Base-by-base conservation (phyloP, 352 stramenopile species). In the Pythium brachiatum region DNA sequence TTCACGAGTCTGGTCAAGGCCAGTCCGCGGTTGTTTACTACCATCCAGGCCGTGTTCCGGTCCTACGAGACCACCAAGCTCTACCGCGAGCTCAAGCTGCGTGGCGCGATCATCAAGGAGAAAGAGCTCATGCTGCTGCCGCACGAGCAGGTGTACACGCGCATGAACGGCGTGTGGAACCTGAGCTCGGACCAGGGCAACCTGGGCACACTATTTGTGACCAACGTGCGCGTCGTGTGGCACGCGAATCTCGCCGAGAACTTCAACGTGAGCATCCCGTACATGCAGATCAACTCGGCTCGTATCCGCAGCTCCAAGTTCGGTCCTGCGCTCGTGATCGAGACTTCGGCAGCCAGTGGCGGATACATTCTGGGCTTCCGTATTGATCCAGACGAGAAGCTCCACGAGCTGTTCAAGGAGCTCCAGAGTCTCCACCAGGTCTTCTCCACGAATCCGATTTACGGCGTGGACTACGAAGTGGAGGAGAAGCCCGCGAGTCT, bases 191-290 rank as follows among this genome's bases (percentile, higher is more conserved):
- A 98, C 53, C 92, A 98, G 63, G 92, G 92, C 7, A 98, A 97
- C 66, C 75, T 98, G 7, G 92, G 92, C 12, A 92, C 82, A 8
- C 93, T 98, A 63, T 97, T 97, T 69, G 73, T 97, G 48, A 98
- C 90, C 38, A 98, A 98, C 64, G 83, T 97, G 29, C 87, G 91
- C 38, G 69, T 98, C 27, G 92, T 98, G 26, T 98, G 92, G 92
- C 90, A 97, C 64, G 92, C 92, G 8, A 96, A 95, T 60, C 67
- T 98, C 29, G 91, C 92, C 1, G 83, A 96, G 65, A 98, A 98
- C 74, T 98, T 98, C 73, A 98, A 98, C 67, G 92, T 98, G 23
- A 96, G 83, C 70, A 95, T 98, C 41, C 92, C 92, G 47, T 98
- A 97, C 81, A 95, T 98, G 75, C 92, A 98, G 74, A 96, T 98